Evolutionary conservation across 2,329 filamentous ascomycete species (phyloP).

Genomic region (Madurella mycetomatis): DNA sequence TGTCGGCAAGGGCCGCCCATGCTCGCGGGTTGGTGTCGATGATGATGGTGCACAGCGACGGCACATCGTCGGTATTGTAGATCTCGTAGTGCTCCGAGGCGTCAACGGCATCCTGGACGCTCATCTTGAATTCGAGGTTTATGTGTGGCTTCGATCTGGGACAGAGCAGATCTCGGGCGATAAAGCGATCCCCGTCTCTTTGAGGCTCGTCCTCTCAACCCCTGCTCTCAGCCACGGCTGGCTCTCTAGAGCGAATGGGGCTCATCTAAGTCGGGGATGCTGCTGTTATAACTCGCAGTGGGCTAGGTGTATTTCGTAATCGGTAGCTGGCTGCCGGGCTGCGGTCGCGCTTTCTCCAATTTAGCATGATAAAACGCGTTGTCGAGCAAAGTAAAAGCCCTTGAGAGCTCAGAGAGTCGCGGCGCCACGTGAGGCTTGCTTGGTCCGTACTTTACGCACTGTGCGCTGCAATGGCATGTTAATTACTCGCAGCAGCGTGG

Average conservation of each 20-base stretch:
- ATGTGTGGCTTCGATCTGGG: not conserved
- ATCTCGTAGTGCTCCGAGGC: conserved; percentile 58
- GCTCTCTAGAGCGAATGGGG: not conserved
- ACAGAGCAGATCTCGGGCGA: not conserved
- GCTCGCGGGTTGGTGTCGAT: conserved; percentile 96
- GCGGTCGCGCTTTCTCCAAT: not conserved
- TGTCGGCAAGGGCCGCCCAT: conserved; percentile 69
- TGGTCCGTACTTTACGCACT: too few relatives aligned
- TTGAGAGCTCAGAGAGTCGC: not conserved
- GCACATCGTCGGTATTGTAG: conserved; percentile 52
- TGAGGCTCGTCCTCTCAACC: not conserved
- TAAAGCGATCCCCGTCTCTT: too few relatives aligned
- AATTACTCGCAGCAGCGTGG: too few relatives aligned
- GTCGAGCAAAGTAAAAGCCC: not conserved
- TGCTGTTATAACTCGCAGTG: not conserved
- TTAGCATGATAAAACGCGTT: not conserved
- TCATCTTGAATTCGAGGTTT: conserved; percentile 38
- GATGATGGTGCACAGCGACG: conserved; percentile 84
- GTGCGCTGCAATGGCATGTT: too few relatives aligned
- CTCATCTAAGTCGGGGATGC: not conserved
- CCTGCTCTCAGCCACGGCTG: not conserved
- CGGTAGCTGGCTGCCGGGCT: not conserved
- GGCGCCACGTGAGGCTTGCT: conserved; percentile 2
- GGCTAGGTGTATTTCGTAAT: not conserved
- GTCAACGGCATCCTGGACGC: conserved; percentile 44